phyloP scores from a whole-genome alignment of 2,329 filamentous ascomycete species.

The Ophiocordyceps camponoti-saundersi region DNA sequence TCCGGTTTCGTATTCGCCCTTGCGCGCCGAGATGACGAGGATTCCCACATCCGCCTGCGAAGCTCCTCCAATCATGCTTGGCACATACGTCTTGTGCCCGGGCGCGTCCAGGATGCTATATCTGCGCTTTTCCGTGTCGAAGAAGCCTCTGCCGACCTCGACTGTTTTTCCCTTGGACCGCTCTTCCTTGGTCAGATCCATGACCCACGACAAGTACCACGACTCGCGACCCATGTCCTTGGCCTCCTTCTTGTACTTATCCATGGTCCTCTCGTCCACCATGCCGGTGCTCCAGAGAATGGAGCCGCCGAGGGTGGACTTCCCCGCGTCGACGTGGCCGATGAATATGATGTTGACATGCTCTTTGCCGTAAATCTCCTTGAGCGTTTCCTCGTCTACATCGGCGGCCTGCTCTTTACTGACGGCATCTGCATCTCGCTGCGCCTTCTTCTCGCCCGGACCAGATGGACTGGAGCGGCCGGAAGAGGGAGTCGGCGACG shows the following conservation, averaged over 20 bases:
- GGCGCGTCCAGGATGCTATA: constrained; percentile 96
- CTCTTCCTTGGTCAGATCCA: constrained; percentile 95
- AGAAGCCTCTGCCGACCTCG: constrained; percentile 88
- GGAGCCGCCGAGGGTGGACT: constrained; percentile 86
- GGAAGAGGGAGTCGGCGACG: constrained; percentile 67
- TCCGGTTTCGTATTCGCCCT: constrained; percentile 97
- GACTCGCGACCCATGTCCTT: constrained; percentile 94
- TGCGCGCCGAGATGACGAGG: constrained; percentile 87
- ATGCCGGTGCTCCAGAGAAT: constrained; percentile 91
- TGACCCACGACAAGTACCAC: constrained; percentile 97
- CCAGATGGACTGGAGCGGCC: constrained; percentile 65
- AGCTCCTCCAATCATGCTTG: constrained; percentile 93
- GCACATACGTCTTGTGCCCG: constrained; percentile 94
- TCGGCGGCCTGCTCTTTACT: constrained; percentile 66
- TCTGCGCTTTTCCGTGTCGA: constrained; percentile 88
- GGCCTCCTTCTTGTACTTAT: constrained; percentile 94
- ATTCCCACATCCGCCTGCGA: constrained; percentile 90
- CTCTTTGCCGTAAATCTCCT: constrained; percentile 92
- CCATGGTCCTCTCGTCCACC: constrained; percentile 97
- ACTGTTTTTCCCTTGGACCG: constrained; percentile 94
- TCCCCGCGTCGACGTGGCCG: constrained; percentile 95
- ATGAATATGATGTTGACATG: constrained; percentile 93
- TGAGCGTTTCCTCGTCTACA: constrained; percentile 56
- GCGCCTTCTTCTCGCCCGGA: constrained; percentile 29
- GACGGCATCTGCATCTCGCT: constrained; percentile 65